phyloP scores from a whole-genome alignment of 1,284 basidiomycete species.

The Bjerkandera adusta region DNA sequence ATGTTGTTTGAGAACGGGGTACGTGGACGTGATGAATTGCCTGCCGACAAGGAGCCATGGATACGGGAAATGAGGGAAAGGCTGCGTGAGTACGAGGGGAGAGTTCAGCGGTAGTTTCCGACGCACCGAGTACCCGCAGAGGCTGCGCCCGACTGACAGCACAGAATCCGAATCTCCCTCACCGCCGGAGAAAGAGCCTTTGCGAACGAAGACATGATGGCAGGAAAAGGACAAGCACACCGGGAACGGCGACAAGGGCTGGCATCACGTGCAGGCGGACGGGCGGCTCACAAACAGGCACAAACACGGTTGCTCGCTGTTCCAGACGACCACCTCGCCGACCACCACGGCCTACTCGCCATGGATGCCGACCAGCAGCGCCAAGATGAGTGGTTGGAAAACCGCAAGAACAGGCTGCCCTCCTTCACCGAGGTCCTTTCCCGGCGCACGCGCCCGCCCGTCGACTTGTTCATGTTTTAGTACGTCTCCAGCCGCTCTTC shows the following conservation, averaged over 20 bases:
- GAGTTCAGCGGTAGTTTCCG: constrained; percentile 10
- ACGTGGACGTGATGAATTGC: constrained; percentile 81
- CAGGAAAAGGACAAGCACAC: constrained; percentile 2
- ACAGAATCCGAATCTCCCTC: constrained; percentile 83
- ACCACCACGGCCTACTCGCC: constrained; percentile 14
- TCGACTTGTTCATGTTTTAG: constrained; percentile 99
- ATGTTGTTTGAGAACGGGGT: constrained; percentile 81
- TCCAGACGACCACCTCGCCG: constrained; percentile 21
- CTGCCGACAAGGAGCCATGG: constrained; percentile 41
- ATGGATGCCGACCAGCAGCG: constrained; percentile 58
- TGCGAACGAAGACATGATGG: constrained; percentile 61
- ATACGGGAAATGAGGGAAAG: background rate
- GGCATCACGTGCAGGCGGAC: constrained; percentile 5
- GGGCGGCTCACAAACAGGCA: constrained; percentile 8
- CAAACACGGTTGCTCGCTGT: constrained; percentile 17
- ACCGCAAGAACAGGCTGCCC: constrained; percentile 69
- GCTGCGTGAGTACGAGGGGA: background rate
- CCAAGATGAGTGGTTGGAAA: constrained; percentile 68
- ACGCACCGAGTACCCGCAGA: constrained; percentile 83
- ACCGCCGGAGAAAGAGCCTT: constrained; percentile 82
- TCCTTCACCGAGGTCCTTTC: constrained; percentile 86
- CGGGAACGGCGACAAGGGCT: constrained; percentile 43
- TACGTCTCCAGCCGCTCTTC: constrained; percentile 40
- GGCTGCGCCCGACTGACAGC: constrained; percentile 78
- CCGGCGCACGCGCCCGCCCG: constrained; percentile 86